Evolutionary conservation across 495 filamentous ascomycete genomes (phyloP).

Genomic region (Penicillium goetzii): DNA sequence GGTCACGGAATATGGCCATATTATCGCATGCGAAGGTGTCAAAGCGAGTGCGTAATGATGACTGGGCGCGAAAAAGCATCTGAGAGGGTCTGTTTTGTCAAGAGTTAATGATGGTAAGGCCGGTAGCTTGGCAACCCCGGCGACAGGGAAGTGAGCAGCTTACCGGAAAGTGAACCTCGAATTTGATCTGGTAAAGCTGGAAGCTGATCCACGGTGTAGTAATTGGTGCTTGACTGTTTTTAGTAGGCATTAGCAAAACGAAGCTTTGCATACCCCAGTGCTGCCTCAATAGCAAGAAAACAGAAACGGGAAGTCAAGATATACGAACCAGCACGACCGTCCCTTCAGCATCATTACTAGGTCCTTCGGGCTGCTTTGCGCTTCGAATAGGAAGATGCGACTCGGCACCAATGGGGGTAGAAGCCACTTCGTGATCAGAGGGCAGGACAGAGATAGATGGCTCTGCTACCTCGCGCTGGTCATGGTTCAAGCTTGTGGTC

Average conservation of each 20-base stretch:
- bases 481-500: constrained; percentile 21
- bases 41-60: constrained; percentile 76
- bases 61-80: constrained; percentile 64
- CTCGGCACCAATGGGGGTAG: constrained; percentile 33
- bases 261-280: constrained; percentile 7
- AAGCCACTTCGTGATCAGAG: constrained; percentile 18
- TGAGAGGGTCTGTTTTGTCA: constrained; percentile 34
- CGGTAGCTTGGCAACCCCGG: constrained; percentile 17
- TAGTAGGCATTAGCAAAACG: constrained; percentile 23
- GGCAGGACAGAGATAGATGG: constrained; percentile 10
- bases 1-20: constrained; percentile 77
- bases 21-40: constrained; percentile 75
- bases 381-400: constrained; percentile 63
- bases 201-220: constrained; percentile 83
- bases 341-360: constrained; percentile 55
- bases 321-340: constrained; percentile 64
- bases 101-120: constrained; percentile 24
- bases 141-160: background rate
- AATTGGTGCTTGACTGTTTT: constrained; percentile 78
- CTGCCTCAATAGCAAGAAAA: constrained; percentile 2
- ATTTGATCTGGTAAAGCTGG: constrained; percentile 78
- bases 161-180: constrained; percentile 63
- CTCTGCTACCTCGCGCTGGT: constrained; percentile 29
- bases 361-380: constrained; percentile 56
- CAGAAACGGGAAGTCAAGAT: constrained; percentile 9